Evolutionary conservation across 2,329 filamentous ascomycete species (phyloP), one percentile per base, ranked within the genome.

Genomic region (Massarina eburnea): DNA sequence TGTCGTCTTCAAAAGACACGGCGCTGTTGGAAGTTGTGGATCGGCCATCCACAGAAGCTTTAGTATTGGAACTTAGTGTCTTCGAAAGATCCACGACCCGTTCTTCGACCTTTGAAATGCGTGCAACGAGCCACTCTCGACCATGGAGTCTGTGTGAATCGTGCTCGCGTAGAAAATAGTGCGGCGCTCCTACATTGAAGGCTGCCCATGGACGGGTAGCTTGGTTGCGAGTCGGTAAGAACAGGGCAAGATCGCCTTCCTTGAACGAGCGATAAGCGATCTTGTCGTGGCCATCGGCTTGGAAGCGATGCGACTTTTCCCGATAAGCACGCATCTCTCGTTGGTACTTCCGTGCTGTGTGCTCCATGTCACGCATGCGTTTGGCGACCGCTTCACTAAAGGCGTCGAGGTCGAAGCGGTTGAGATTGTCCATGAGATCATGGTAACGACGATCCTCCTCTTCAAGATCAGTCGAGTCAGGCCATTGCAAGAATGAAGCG

Each of bases 181-280:
- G 94, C 8, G 94, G 94, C 49, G 92, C 95, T 1, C 91, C 92
- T 24, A 99, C 89, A 61, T 99, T 99, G 79, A 99, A 99, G 1
- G 94, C 94, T 4, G 94, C 94, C 94, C 94, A 99, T 1, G 94
- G 92, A 14, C 92, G 88, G 4, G 91, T 94, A 29, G 88, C 89
- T 71, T 97, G 91, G 66, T 96, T 97, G 27, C 92, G 81, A 0
- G 94, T 99, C 0, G 94, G 94, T 32, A 99, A 74, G 74, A 99
- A 99, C 2, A 99, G 73, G 10, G 92, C 94, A 12, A 99, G 79
- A 64, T 99, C 94, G 7, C 94, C 92, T 70, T 96, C 91, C 65
- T 96, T 97, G 76, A 99, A 99, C 40, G 92, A 86, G 49, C 87
- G 86, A 67, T 94, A 96, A 2, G 94, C 91, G 64, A 99, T 96